phyloP scores from a whole-genome alignment of 176 grass and related monocot genomes.

The Carex parvula region DNA sequence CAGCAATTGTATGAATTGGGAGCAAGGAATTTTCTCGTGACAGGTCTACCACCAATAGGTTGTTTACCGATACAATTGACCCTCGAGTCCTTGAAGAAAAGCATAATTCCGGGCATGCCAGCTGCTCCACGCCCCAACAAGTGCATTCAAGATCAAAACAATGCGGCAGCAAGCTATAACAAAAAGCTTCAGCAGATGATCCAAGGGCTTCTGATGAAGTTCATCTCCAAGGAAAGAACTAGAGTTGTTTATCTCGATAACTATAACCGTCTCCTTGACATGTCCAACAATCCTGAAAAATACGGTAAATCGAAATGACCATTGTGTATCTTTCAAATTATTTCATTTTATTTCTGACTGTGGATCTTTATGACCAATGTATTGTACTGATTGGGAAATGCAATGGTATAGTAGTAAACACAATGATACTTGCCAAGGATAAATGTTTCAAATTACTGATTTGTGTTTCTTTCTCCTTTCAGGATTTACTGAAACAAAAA shows the following conservation, averaged over 20 bases:
- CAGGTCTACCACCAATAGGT: slow-evolving; percentile 5
- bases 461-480: background rate
- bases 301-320: background rate
- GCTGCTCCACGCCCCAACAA: background rate
- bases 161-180: background rate
- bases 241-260: background rate
- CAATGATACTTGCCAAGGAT: too few species aligned
- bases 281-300: background rate
- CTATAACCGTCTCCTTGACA: background rate
- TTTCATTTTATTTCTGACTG: background rate
- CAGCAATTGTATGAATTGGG: slow-evolving; percentile 18
- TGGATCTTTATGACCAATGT: background rate
- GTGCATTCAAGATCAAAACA: slow-evolving; percentile 7
- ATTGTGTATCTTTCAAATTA: background rate
- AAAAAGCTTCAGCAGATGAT: slow-evolving; percentile 17
- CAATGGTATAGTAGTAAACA: background rate
- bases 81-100: background rate
- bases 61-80: slow-evolving; percentile 16
- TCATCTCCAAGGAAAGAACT: slow-evolving; percentile 1
- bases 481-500: background rate
- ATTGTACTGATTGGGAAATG: background rate
- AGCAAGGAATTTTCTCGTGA: slow-evolving; percentile 11
- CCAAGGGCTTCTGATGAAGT: background rate
- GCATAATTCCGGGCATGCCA: background rate
- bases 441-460: background rate